Evolutionary conservation across 2,329 filamentous ascomycete species (phyloP), one percentile per base, ranked within the genome.

Genomic region (Orbilia ellipsospora): DNA sequence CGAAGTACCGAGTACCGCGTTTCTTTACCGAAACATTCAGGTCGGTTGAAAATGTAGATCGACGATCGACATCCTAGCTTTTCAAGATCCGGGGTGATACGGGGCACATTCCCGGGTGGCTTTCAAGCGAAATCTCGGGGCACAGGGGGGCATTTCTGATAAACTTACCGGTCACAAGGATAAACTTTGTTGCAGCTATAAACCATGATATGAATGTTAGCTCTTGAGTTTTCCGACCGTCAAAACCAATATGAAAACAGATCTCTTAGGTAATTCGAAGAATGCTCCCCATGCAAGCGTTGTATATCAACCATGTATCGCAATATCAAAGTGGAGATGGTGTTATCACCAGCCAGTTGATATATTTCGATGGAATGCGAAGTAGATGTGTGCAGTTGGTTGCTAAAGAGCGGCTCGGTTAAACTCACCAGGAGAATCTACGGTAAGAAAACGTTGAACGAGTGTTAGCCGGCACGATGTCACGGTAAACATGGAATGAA

Each of bases 161-260:
- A 48, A 48, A 48, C 44, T 48, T 48, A 86, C 85, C 83, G 85
- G 78, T 88, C 87, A 78, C 87, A 88, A 0, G 87, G 83, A 77
- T 85, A 88, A 10, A 88, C 87, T 78, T 86, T 87, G 31, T 82
- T 81, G 79, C 87, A 88, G 80, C 87, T 88, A 50, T 85, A 60
- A 88, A 80, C 86, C 85, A 40, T 52, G 2, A 26, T 52, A 52
- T 20, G 50, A 20, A 52, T 8, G 20, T 45, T 45, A 60, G 54
- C 28, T 20, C 16, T n/a, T 4, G 51, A 26, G 12, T 28, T 55
- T n/a, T 18, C 26, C 52, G 26, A 36, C 52, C 26, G 26, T 55
- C 4, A 20, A 40, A 4, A 23, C 23, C 12, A 13, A 42, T 45
- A 60, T 60, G 54, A 61, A 57, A 74, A 57, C 16, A 18, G 40